phyloP scores from a whole-genome alignment of 345 rosid genomes.

The Turritis glabra region DNA sequence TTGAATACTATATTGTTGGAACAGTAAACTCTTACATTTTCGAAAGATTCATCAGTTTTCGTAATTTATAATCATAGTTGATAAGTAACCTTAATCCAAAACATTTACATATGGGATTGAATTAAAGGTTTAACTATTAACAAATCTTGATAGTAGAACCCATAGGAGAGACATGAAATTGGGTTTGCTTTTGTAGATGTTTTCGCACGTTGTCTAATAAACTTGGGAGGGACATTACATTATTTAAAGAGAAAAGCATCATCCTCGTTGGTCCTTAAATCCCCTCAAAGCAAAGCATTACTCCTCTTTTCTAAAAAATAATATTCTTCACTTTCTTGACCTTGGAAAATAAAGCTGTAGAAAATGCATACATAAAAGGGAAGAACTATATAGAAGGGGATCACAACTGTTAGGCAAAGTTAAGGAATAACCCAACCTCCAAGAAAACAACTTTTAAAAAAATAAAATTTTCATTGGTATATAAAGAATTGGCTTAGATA shows the following conservation, averaged over 20 bases:
- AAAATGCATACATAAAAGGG: slow-evolving; percentile 8
- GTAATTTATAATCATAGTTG: too few species aligned
- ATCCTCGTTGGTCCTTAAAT: not conserved
- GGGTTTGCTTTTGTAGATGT: not conserved
- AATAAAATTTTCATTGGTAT: slow-evolving; percentile 1
- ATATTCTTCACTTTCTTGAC: not conserved
- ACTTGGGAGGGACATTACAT: not conserved
- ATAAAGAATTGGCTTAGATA: slow-evolving; percentile 17
- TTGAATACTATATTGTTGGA: too few species aligned
- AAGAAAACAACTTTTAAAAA: slow-evolving; percentile 21
- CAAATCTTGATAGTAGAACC: not conserved
- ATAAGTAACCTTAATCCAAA: too few species aligned
- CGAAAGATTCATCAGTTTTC: too few species aligned
- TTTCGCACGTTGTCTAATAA: not conserved
- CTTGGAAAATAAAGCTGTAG: slow-evolving; percentile 2
- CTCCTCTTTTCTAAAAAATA: not conserved
- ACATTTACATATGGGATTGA: too few species aligned
- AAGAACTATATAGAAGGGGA: slow-evolving; percentile 7
- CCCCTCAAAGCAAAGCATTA: slow-evolving; percentile 34
- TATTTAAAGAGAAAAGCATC: not conserved
- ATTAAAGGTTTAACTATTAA: too few species aligned
- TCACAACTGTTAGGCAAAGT: slow-evolving; percentile 32
- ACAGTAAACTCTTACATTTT: too few species aligned
- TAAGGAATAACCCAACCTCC: slow-evolving; percentile 34
- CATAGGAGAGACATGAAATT: not conserved